phyloP scores from a whole-genome alignment of 805 yeast species.

The Hanseniaspora jakobsenii region DNA sequence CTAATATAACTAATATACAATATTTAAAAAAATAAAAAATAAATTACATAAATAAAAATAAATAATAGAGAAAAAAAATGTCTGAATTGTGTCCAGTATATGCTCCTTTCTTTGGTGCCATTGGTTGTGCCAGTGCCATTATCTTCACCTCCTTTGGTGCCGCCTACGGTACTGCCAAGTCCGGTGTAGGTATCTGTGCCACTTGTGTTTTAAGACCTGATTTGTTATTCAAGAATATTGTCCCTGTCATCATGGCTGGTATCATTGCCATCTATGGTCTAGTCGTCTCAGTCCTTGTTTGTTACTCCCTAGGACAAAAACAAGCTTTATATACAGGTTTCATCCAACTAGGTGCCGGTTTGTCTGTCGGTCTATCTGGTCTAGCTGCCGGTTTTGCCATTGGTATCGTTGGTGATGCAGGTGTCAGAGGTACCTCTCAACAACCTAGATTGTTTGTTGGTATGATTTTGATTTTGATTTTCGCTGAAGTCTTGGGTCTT shows the following conservation, averaged over 20 bases:
- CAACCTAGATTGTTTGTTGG: constrained; percentile 98
- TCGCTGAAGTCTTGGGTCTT: constrained; percentile 96
- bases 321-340: constrained; percentile 95
- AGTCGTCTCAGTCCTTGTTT: constrained; percentile 88
- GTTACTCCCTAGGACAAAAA: constrained; percentile 75
- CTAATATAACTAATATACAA: background rate
- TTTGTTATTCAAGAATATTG: constrained; percentile 79
- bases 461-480: constrained; percentile 94
- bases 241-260: constrained; percentile 99
- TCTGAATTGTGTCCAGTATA: constrained; percentile 29
- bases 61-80: background rate
- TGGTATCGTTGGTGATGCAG: constrained; percentile 99
- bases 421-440: constrained; percentile 96
- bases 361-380: constrained; percentile 93
- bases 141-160: constrained; percentile 99
- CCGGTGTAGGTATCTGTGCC: constrained; percentile 99
- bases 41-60: background rate
- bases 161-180: constrained; percentile 96
- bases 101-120: constrained; percentile 94
- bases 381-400: constrained; percentile 98
- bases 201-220: constrained; percentile 97
- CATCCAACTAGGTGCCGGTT: constrained; percentile 96
- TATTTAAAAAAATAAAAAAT: background rate
- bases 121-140: constrained; percentile 98
- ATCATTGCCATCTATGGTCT: constrained; percentile 96